Evolutionary conservation across 2,329 filamentous ascomycete genomes (phyloP).

Genomic region (Zalaria sp.): DNA sequence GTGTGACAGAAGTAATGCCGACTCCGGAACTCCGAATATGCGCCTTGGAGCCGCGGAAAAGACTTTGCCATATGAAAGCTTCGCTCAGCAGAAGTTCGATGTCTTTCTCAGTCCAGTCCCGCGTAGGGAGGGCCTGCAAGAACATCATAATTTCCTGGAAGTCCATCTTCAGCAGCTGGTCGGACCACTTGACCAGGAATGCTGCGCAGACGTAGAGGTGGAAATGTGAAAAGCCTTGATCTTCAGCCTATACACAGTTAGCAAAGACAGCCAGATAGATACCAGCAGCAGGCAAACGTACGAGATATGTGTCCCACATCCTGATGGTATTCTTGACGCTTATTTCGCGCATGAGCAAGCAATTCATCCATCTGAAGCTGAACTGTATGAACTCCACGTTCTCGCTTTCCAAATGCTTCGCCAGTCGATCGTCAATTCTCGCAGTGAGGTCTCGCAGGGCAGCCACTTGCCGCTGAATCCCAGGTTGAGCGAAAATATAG

Average conservation of each 20-base stretch:
- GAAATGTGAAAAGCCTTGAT: slow-evolving; percentile 96
- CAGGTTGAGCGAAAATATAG: slow-evolving; percentile 94
- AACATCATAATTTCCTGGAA: slow-evolving; percentile 99
- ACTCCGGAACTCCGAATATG: slow-evolving; percentile 41
- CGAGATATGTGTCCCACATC: slow-evolving; percentile 99
- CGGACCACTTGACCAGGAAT: slow-evolving; percentile 96
- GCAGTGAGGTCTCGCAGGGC: slow-evolving; percentile 81
- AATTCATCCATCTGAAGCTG: slow-evolving; percentile 99
- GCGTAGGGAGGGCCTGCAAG: slow-evolving; percentile 81
- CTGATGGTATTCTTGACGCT: slow-evolving; percentile 92
- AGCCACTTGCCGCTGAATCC: slow-evolving; percentile 86
- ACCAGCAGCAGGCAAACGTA: slow-evolving; percentile 31
- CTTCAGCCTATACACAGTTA: slow-evolving; percentile 57
- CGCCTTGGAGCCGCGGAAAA: slow-evolving; percentile 88
- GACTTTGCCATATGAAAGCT: slow-evolving; percentile 95
- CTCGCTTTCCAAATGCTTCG: slow-evolving; percentile 79
- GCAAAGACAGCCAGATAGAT: slow-evolving; percentile 2
- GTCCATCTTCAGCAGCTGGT: slow-evolving; percentile 90
- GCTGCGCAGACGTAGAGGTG: slow-evolving; percentile 97
- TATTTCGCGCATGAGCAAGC: slow-evolving; percentile 91
- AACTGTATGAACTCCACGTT: slow-evolving; percentile 98
- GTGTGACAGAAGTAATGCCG: too few species aligned
- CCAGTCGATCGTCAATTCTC: slow-evolving; percentile 70
- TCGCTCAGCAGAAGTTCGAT: slow-evolving; percentile 91
- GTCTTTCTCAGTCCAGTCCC: slow-evolving; percentile 93